phyloP scores from a whole-genome alignment of 371 early-diverging fungal species.

The Capniomyces stellatus region DNA sequence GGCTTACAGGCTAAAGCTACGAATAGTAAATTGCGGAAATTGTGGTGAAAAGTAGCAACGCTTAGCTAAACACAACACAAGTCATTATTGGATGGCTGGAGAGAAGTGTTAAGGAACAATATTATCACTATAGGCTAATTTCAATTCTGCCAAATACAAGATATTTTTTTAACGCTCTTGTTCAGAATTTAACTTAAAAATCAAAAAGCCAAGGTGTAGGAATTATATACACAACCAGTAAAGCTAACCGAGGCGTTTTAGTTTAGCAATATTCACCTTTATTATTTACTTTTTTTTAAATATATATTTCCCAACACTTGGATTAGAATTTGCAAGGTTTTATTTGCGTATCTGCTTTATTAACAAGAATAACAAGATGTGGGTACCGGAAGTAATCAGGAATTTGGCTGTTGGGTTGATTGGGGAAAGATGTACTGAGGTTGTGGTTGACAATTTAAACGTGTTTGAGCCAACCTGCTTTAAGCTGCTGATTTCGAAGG shows the following conservation, averaged over 20 bases:
- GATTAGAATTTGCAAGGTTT: neutral
- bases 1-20: too few relatives aligned
- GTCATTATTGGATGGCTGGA: too few relatives aligned
- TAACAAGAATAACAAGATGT: slow-evolving; percentile 5
- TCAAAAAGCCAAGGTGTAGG: neutral
- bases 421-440: slow-evolving; percentile 47
- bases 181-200: too few relatives aligned
- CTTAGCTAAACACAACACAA: too few relatives aligned
- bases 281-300: neutral
- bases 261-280: neutral
- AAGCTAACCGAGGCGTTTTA: neutral
- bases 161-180: too few relatives aligned
- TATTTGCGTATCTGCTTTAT: neutral
- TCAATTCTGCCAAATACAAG: too few relatives aligned
- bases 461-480: slow-evolving; percentile 50
- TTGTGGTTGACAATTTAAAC: slow-evolving; percentile 44
- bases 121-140: too few relatives aligned
- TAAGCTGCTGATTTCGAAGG: slow-evolving; percentile 69
- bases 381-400: slow-evolving; percentile 20
- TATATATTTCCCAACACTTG: neutral
- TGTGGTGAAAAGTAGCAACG: too few relatives aligned
- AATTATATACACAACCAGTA: neutral
- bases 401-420: slow-evolving; percentile 38
- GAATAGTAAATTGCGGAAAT: too few relatives aligned
- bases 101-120: too few relatives aligned